phyloP scores from a whole-genome alignment of 257 asterid species.

The Rubia yunnanensis region DNA sequence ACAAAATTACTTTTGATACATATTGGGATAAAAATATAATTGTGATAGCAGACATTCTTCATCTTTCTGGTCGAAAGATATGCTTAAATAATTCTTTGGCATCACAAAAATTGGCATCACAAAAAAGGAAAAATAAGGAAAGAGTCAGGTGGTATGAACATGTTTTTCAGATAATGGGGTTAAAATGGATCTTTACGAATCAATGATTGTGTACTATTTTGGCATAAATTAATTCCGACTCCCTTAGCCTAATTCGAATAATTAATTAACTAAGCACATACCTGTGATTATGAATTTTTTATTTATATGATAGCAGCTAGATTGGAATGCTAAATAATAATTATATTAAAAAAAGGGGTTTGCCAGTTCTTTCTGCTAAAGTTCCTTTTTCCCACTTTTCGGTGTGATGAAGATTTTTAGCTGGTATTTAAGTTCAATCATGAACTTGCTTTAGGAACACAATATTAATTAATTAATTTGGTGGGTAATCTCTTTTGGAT shows the following conservation, averaged over 20 bases:
- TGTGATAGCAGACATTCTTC: constrained; percentile 11
- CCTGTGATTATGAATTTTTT: neutral
- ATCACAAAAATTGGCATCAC: constrained; percentile 28
- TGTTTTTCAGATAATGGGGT: constrained; percentile 32
- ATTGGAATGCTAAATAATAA: neutral
- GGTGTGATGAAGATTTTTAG: constrained; percentile 9
- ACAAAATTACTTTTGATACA: no score
- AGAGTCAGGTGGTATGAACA: constrained; percentile 11
- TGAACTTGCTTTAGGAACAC: constrained; percentile 8
- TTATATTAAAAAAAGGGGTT: neutral
- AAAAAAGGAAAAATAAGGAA: constrained; percentile 17
- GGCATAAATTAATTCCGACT: constrained; percentile 4
- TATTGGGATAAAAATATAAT: no score
- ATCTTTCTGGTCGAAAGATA: constrained; percentile 21
- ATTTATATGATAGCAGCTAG: neutral
- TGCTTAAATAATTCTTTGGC: constrained; percentile 18
- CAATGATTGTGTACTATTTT: constrained; percentile 54
- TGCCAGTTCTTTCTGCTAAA: neutral
- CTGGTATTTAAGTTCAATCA: constrained; percentile 5
- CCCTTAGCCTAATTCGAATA: neutral
- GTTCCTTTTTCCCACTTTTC: constrained; percentile 5
- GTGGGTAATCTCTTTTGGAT: neutral
- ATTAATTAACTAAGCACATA: neutral
- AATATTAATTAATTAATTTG: constrained; percentile 3
- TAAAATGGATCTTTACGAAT: constrained; percentile 60